Evolutionary conservation across 1,284 basidiomycete genomes (phyloP).

Genomic region (Megacollybia platyphylla): DNA sequence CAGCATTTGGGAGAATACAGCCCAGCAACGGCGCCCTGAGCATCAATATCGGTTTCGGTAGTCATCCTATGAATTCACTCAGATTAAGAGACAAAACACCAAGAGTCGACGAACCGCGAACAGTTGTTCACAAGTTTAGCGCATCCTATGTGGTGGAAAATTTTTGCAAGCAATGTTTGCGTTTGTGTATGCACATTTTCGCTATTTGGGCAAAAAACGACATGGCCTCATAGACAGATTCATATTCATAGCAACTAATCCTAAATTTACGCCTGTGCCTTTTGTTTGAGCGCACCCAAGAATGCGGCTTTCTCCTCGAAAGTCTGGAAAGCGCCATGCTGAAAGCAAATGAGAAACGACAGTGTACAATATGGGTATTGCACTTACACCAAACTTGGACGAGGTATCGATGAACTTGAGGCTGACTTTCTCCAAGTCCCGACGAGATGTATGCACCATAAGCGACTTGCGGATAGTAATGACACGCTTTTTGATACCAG

Average conservation of each 20-base stretch:
- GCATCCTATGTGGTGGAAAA: background rate
- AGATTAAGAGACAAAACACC: background rate
- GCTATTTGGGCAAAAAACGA: background rate
- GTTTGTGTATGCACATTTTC: background rate
- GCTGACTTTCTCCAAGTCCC: constrained; percentile 91
- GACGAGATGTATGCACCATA: constrained; percentile 79
- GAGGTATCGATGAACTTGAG: constrained; percentile 99
- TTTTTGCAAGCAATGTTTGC: background rate
- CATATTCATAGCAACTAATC: background rate
- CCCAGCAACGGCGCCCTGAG: constrained; percentile 67
- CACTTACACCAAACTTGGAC: constrained; percentile 82
- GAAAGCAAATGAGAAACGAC: constrained; percentile 11
- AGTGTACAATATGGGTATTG: background rate
- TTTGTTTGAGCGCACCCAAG: constrained; percentile 76
- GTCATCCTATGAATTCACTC: constrained; percentile 42
- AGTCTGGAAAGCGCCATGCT: constrained; percentile 95
- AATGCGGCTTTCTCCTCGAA: constrained; percentile 92
- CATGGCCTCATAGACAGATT: background rate
- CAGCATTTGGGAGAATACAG: constrained; percentile 27
- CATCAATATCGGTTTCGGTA: constrained; percentile 55
- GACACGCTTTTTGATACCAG: constrained; percentile 97
- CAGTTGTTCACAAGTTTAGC: background rate
- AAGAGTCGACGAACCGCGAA: background rate
- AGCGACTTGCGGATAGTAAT: constrained; percentile 85
- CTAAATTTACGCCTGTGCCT: background rate